Percentiles rank a stretch among this genome's conserved stretches.
phyloP scores from a whole-genome alignment of 768 basidiomycete genomes.

The Gloeostereum incarnatum region DNA sequence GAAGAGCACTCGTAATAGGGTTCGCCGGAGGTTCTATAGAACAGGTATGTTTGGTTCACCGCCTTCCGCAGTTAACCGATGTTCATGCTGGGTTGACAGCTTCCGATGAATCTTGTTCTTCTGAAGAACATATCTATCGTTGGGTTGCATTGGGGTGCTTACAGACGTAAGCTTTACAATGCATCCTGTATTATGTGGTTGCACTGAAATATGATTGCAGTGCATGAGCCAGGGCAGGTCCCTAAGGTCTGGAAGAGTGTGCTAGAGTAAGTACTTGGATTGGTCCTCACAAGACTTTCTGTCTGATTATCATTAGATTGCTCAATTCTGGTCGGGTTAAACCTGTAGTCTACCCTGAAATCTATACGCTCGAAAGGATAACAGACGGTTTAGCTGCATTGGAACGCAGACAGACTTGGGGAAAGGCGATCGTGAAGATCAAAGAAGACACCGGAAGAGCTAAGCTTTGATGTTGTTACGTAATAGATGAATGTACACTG shows the following conservation, averaged over 20 bases:
- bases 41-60: constrained; percentile 40
- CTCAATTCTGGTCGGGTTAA: constrained; percentile 54
- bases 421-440: constrained; percentile 71
- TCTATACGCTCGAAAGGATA: constrained; percentile 62
- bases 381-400: constrained; percentile 65
- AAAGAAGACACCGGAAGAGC: constrained; percentile 29
- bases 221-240: constrained; percentile 56
- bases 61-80: no score
- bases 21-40: constrained; percentile 84
- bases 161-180: constrained; percentile 39
- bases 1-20: constrained; percentile 87
- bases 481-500: no score
- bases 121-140: constrained; percentile 81
- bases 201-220: constrained; percentile 19
- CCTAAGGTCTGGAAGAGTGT: constrained; percentile 65
- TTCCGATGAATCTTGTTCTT: constrained; percentile 76
- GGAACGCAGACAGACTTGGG: constrained; percentile 85
- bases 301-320: no score
- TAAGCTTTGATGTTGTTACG: background rate
- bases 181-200: background rate
- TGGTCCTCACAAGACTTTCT: background rate
- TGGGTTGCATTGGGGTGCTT: constrained; percentile 86
- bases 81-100: constrained; percentile 25
- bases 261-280: constrained; percentile 35
- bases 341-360: constrained; percentile 61